These are phyloP conservation scores for Spathaspora passalidarum DNA, from an alignment of 805 yeast species.

Conservation along the genomic window DNA sequence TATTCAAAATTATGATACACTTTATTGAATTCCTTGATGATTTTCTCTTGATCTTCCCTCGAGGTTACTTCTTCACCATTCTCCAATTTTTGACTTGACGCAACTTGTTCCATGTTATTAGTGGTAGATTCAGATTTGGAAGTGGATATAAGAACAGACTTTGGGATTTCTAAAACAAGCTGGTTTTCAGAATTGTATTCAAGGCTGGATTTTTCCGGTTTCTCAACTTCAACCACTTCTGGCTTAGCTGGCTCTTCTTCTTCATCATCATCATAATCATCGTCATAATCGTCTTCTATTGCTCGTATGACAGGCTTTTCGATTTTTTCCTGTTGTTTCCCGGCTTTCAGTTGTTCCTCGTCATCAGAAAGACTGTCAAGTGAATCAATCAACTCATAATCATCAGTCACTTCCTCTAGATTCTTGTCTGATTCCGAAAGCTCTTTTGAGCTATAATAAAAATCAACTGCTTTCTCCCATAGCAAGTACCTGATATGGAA, in stretches of 20 bases:
- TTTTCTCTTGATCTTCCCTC: slow-evolving; percentile 37
- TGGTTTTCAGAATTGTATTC: slow-evolving; percentile 27
- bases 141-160: slow-evolving; percentile 17
- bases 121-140: background rate
- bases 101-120: background rate
- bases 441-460: slow-evolving; percentile 27
- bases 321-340: slow-evolving; percentile 8
- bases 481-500: slow-evolving; percentile 63
- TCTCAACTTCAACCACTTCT: slow-evolving; percentile 14
- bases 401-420: slow-evolving; percentile 32
- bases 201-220: background rate
- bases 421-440: slow-evolving; percentile 17
- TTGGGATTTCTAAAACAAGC: slow-evolving; percentile 32
- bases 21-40: slow-evolving; percentile 64
- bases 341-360: slow-evolving; percentile 13
- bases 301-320: slow-evolving; percentile 12
- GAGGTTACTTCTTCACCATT: slow-evolving; percentile 6
- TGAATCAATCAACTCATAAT: slow-evolving; percentile 32
- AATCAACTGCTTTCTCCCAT: slow-evolving; percentile 69
- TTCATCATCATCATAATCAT: slow-evolving; percentile 23
- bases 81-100: background rate
- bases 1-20: slow-evolving; percentile 75
- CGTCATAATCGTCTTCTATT: slow-evolving; percentile 30
- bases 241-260: slow-evolving; percentile 31
- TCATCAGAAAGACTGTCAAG: slow-evolving; percentile 27